Evolutionary conservation across 441 rosid genomes (phyloP), one percentile per base, ranked within the genome.

Genomic region (Mallotus repandus): DNA sequence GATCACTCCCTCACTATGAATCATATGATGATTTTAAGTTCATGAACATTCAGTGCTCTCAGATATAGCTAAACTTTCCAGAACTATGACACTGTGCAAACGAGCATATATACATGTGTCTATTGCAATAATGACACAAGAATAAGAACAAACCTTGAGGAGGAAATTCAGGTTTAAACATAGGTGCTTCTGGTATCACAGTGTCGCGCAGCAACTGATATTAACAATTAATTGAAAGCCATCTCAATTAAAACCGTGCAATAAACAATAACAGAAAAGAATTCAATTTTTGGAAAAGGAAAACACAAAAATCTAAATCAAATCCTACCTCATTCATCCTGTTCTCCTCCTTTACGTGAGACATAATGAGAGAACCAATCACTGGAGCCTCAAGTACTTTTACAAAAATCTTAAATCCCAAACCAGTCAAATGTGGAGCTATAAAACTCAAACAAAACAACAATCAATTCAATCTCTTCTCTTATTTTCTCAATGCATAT

Each of bases 361-460:
- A 80, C 0, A 89, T 77, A 69, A 93, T 70, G 63, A 79, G 71
- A 70, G 91, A 69, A 70, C 98, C 97, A 45, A 93, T 74, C 43
- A 91, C 18, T 15, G 98, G 98, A 38, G 90, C 78, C 79, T 91
- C 98, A 54, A 87, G 45, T 29, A 87, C 25, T 70, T 78, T 83
- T 64, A 87, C 89, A 70, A 91, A 91, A 56, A 91, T 60, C 86
- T 79, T 86, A 69, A 91, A 83, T 58, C 45, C 67, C 64, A 81
- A 73, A 15, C 98, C 98, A 25, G 92, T 87, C 86, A 93, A 76
- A 84, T 88, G 97, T 15, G 98, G 97, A 67, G 92, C 97, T 93
- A 87, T 64, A 77, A 58, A 11, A 29, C 29, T 50, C 41, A 68
- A 48, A 71, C 25, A 77, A 14, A 63, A n/a, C 16, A 63, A 22